phyloP scores from a whole-genome alignment of 352 stramenopile genomes.

The Saprolegnia diclina region DNA sequence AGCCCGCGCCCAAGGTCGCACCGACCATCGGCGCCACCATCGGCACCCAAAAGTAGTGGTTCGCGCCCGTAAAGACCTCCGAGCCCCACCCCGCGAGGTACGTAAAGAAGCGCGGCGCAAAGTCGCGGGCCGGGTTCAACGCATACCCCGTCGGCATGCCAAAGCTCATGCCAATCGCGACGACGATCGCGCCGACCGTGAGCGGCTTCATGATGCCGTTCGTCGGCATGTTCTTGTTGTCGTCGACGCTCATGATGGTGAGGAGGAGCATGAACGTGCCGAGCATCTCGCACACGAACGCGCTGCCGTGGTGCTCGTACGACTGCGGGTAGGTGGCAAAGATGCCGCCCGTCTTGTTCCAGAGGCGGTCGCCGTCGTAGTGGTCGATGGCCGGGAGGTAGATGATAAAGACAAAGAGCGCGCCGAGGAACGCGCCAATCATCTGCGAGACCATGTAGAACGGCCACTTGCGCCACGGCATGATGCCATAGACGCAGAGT shows the following conservation, averaged over 20 bases:
- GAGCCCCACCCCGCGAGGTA: conserved; percentile 43
- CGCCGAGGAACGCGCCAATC: conserved; percentile 43
- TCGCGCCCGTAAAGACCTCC: conserved; percentile 46
- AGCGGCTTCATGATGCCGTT: conserved; percentile 35
- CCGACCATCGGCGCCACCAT: conserved; percentile 66
- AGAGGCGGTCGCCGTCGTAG: conserved; percentile 28
- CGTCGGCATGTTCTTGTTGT: conserved; percentile 66
- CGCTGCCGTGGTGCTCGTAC: conserved; percentile 30
- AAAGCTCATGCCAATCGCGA: conserved; percentile 38
- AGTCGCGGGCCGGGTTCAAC: conserved; percentile 47
- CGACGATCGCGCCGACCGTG: conserved; percentile 34
- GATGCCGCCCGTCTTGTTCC: conserved; percentile 28
- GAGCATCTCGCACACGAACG: conserved; percentile 44
- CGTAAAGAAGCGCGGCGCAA: conserved; percentile 50
- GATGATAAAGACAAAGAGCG: conserved; percentile 33
- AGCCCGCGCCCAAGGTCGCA: conserved; percentile 48
- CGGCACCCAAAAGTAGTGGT: conserved; percentile 74
- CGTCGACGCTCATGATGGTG: conserved; percentile 58
- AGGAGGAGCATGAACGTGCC: conserved; percentile 54
- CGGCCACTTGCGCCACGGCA: conserved; percentile 52
- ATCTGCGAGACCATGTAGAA: conserved; percentile 54
- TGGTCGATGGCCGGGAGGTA: conserved; percentile 35
- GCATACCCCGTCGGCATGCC: conserved; percentile 39
- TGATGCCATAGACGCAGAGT: conserved; percentile 39
- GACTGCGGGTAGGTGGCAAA: conserved; percentile 37